Percentiles rank a stretch among this genome's conserved stretches.
Evolutionary conservation across 768 basidiomycete genomes (phyloP).

Genomic region (Tricholoma hemisulphureum): DNA sequence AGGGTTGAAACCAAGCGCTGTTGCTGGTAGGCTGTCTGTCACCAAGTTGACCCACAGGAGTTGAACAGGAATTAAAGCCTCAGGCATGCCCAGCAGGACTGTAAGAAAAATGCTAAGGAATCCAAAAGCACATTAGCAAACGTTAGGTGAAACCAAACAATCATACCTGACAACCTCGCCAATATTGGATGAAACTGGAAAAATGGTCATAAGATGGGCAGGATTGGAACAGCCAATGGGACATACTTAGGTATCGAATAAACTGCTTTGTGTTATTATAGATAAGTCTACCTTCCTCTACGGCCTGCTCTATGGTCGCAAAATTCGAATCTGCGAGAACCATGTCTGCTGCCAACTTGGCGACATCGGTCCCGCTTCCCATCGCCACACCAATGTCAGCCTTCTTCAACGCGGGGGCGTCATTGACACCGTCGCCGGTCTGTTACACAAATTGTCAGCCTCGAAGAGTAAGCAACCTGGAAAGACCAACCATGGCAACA

Average conservation of each 20-base stretch:
- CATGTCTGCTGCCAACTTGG: constrained; percentile 98
- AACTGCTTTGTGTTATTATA: constrained; percentile 99
- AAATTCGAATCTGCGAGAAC: constrained; percentile 97
- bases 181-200: constrained; percentile 87
- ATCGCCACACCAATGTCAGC: constrained; percentile 99
- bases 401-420: constrained; percentile 94
- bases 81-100: constrained; percentile 98
- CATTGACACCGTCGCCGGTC: constrained; percentile 98
- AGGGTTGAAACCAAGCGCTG: constrained; percentile 97
- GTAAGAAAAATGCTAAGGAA: constrained; percentile 84
- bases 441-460: constrained; percentile 25
- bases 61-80: constrained; percentile 96
- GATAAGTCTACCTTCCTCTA: constrained; percentile 96
- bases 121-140: constrained; percentile 19
- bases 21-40: constrained; percentile 94
- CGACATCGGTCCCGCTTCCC: constrained; percentile 98
- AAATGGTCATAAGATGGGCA: constrained; percentile 3
- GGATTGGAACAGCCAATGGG: constrained; percentile 4
- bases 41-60: constrained; percentile 98
- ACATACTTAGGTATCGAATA: constrained; percentile 94
- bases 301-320: constrained; percentile 92
- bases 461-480: not conserved
- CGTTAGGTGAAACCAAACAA: not conserved
- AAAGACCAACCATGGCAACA: constrained; percentile 79
- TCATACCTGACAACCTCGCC: constrained; percentile 84